phyloP scores from a whole-genome alignment of 305 asterid genomes.

The Withania somnifera region DNA sequence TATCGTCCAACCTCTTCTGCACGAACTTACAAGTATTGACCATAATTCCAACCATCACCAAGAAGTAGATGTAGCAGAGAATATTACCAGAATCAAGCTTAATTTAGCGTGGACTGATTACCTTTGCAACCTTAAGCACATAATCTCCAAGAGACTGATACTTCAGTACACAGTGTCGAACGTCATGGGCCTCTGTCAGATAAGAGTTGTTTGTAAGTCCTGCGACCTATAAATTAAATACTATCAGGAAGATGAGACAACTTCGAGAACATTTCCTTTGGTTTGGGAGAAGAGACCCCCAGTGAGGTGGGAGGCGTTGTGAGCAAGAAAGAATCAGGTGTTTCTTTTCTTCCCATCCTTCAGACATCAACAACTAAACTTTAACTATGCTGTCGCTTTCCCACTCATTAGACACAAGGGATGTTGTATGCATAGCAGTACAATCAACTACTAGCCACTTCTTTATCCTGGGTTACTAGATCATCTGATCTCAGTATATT shows the following conservation, averaged over 20 bases:
- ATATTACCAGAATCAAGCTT: not conserved
- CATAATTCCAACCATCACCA: conserved; percentile 19
- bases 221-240: conserved; percentile 44
- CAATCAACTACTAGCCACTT: not conserved
- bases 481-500: not conserved
- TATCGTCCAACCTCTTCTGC: conserved; percentile 80
- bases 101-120: conserved; percentile 19
- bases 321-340: not conserved
- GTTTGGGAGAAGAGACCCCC: not conserved
- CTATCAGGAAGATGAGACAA: not conserved
- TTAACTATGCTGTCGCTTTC: not conserved
- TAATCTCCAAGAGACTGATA: conserved; percentile 63
- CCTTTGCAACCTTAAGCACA: conserved; percentile 96
- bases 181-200: conserved; percentile 61
- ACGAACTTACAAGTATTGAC: conserved; percentile 29
- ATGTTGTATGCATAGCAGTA: not conserved
- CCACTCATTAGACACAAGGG: not conserved
- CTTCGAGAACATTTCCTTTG: not conserved
- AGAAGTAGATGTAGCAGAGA: conserved; percentile 8
- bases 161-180: conserved; percentile 77
- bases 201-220: conserved; percentile 95
- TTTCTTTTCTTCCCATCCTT: not conserved
- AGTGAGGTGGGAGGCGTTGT: not conserved
- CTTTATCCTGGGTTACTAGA: not conserved
- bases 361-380: not conserved